These are phyloP conservation scores for Eurotiales sp. DNA, from an alignment of 2,329 filamentous ascomycete genomes.

Conservation along the genomic window DNA sequence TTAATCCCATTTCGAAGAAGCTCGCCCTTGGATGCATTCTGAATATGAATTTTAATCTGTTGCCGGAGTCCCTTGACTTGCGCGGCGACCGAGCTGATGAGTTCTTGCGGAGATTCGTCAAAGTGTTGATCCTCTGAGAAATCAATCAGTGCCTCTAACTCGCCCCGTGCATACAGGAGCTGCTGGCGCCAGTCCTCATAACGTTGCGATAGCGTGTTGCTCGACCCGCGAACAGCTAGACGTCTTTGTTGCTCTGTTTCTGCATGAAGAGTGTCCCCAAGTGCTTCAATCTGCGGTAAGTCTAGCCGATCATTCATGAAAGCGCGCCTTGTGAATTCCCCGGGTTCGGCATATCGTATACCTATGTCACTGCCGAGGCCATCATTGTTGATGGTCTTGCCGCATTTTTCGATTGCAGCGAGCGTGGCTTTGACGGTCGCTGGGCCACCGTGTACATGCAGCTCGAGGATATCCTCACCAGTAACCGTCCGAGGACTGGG, in stretches of 20 bases:
- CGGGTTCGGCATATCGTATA: slow-evolving; percentile 86
- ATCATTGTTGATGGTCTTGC: slow-evolving; percentile 1
- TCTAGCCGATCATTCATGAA: slow-evolving; percentile 85
- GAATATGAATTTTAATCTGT: slow-evolving; percentile 65
- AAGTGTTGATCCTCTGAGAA: slow-evolving; percentile 98
- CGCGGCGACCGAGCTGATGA: slow-evolving; percentile 65
- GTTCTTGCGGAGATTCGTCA: slow-evolving; percentile 72
- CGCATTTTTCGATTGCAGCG: slow-evolving; percentile 61
- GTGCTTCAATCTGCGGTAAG: slow-evolving; percentile 72
- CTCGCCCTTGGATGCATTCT: slow-evolving; percentile 77
- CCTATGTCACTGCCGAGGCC: slow-evolving; percentile 12
- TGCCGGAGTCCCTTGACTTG: slow-evolving; percentile 61
- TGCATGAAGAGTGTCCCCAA: slow-evolving; percentile 59
- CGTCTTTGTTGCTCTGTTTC: slow-evolving; percentile 91
- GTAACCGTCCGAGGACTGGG: slow-evolving; percentile 78
- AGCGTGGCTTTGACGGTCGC: slow-evolving; percentile 87
- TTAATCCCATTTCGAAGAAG: slow-evolving; percentile 79
- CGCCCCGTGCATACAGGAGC: slow-evolving; percentile 76
- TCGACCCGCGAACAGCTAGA: slow-evolving; percentile 74
- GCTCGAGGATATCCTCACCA: slow-evolving; percentile 85
- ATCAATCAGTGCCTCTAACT: slow-evolving; percentile 93
- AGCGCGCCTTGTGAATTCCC: slow-evolving; percentile 89
- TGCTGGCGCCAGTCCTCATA: slow-evolving; percentile 81
- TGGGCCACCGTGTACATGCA: slow-evolving; percentile 89
- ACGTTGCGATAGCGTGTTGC: slow-evolving; percentile 63